These are phyloP conservation scores for Clarireedia paspali DNA, from an alignment of 2,329 filamentous ascomycete genomes.

Conservation along the genomic window DNA sequence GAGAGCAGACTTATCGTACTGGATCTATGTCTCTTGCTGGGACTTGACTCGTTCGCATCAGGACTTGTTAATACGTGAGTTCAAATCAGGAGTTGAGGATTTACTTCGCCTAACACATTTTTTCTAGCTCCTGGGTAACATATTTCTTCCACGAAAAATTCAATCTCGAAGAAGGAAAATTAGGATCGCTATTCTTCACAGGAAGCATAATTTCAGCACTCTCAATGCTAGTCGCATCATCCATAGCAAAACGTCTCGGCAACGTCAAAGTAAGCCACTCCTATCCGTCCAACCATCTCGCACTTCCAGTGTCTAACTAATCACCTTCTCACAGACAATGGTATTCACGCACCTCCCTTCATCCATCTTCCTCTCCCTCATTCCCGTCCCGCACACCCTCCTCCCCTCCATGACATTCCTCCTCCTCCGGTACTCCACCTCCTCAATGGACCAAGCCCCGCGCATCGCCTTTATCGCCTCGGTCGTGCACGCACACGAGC, in stretches of 20 bases:
- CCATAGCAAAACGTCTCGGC: conserved; percentile 47
- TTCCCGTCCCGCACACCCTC: conserved; percentile 48
- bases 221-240: conserved; percentile 46
- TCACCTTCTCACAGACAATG: conserved; percentile 48
- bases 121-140: conserved; percentile 45
- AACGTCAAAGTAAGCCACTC: conserved; percentile 49
- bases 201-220: conserved; percentile 43
- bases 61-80: conserved; percentile 58
- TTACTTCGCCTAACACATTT: too few species aligned
- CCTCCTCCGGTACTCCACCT: conserved; percentile 51
- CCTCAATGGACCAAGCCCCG: conserved; percentile 65
- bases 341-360: conserved; percentile 68
- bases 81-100: not conserved
- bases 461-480: conserved; percentile 62
- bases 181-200: conserved; percentile 49
- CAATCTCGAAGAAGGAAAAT: conserved; percentile 38
- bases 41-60: conserved; percentile 61
- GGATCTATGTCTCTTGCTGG: conserved; percentile 60
- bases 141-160: conserved; percentile 47
- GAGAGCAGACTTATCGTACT: conserved; percentile 47
- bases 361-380: conserved; percentile 54
- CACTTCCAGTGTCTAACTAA: too few species aligned
- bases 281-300: conserved; percentile 20
- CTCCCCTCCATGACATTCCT: conserved; percentile 51
- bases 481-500: conserved; percentile 54